These are phyloP conservation scores for Cytidiella melzeri DNA, from an alignment of 768 basidiomycete genomes.

Conservation along the genomic window DNA sequence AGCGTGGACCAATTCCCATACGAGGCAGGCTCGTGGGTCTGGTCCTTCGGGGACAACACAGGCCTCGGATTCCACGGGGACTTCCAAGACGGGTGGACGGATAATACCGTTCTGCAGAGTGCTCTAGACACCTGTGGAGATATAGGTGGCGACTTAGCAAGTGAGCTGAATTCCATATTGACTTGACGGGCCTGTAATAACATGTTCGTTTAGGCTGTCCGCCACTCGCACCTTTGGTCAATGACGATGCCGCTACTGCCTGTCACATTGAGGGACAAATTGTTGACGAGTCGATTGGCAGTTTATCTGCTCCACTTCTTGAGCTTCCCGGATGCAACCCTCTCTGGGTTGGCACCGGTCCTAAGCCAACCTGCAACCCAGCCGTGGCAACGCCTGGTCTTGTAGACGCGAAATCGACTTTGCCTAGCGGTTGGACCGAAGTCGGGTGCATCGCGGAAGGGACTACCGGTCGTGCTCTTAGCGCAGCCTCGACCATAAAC, in stretches of 20 bases:
- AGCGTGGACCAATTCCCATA: constrained; percentile 11
- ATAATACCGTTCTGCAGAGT: constrained; percentile 12
- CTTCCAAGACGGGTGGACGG: constrained; percentile 19
- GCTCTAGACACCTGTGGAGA: constrained; percentile 18
- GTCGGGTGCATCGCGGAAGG: constrained; percentile 19
- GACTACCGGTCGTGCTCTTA: constrained; percentile 17
- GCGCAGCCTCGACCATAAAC: constrained; percentile 11
- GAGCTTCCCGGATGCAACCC: constrained; percentile 20
- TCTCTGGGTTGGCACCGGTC: constrained; percentile 11
- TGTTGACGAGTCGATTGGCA: constrained; percentile 14
- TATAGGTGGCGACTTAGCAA: constrained; percentile 15
- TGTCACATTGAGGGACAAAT: constrained; percentile 12
- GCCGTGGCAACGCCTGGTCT: constrained; percentile 6
- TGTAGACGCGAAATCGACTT: constrained; percentile 9
- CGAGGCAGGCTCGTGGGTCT: constrained; percentile 15
- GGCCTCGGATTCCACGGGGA: constrained; percentile 20
- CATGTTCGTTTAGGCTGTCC: no score
- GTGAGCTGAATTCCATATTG: no score
- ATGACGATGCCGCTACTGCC: constrained; percentile 13
- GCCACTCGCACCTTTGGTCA: constrained; percentile 11
- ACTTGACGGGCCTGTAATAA: no score
- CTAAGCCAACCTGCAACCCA: constrained; percentile 9
- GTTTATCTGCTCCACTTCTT: constrained; percentile 7
- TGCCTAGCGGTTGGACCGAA: constrained; percentile 15
- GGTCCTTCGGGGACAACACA: constrained; percentile 19